Evolutionary conservation across 139 green algal species (phyloP).

Genomic region (Zygnema circumcarinatum): DNA sequence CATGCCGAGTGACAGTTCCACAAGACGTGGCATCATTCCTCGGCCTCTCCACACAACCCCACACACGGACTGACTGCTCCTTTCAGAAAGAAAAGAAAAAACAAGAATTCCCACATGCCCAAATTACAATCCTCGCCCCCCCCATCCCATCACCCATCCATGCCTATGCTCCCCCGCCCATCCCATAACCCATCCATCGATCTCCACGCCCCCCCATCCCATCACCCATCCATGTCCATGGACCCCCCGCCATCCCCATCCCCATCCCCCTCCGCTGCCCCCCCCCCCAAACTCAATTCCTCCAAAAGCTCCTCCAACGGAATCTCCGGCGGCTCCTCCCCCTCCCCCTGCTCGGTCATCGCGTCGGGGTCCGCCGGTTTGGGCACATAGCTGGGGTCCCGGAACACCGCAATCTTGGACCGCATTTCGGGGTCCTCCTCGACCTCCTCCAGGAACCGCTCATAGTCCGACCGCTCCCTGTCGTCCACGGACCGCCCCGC

Average conservation of each 20-base stretch:
- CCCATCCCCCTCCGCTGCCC: constrained; percentile 39
- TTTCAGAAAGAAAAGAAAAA: no score
- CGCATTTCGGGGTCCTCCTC: constrained; percentile 85
- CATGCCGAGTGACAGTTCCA: no score
- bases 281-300: constrained; percentile 67
- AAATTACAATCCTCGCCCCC: no score
- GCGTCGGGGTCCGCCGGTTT: background rate
- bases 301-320: constrained; percentile 95
- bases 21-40: no score
- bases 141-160: no score
- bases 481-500: constrained; percentile 57
- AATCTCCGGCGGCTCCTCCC: constrained; percentile 74
- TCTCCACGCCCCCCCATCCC: no score
- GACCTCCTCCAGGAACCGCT: constrained; percentile 87
- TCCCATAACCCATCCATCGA: no score
- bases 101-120: no score
- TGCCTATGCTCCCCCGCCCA: no score
- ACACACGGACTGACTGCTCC: no score
- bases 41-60: no score
- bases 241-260: constrained; percentile 43
- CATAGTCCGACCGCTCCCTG: constrained; percentile 71
- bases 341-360: constrained; percentile 60
- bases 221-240: constrained; percentile 53
- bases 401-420: constrained; percentile 60
- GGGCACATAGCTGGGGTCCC: constrained; percentile 37